These are phyloP conservation scores for Hirsutella thompsonii DNA, from an alignment of 2,329 filamentous ascomycete species.

Conservation along the genomic window DNA sequence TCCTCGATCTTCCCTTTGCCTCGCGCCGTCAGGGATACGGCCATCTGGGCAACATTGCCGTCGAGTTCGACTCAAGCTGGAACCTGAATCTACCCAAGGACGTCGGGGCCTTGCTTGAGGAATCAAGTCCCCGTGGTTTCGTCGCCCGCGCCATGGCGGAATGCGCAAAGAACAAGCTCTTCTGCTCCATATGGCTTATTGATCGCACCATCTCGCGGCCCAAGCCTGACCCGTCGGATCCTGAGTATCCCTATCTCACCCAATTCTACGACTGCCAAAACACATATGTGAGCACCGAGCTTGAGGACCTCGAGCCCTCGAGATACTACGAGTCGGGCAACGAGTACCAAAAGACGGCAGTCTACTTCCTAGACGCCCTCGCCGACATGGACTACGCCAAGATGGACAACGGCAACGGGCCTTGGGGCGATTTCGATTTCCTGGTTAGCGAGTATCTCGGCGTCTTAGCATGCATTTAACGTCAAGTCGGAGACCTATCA, in stretches of 20 bases:
- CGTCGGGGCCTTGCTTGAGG: neutral
- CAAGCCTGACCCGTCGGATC: neutral
- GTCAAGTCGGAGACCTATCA: neutral
- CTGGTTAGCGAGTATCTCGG: neutral
- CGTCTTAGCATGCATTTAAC: neutral
- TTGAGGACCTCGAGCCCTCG: neutral
- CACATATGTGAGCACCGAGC: neutral
- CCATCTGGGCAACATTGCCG: neutral
- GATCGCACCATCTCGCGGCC: neutral
- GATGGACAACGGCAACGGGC: neutral
- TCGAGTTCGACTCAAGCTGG: conserved; percentile 1
- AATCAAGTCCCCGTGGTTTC: neutral
- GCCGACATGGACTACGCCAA: neutral
- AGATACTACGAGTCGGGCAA: neutral
- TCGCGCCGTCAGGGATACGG: neutral
- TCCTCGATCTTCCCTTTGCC: conserved; percentile 1
- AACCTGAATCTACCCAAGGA: conserved; percentile 1
- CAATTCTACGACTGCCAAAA: neutral
- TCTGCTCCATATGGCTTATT: conserved; percentile 1
- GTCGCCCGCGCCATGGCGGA: conserved; percentile 1
- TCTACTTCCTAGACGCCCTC: neutral
- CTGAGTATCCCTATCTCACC: neutral
- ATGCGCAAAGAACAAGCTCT: neutral
- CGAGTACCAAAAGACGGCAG: neutral
- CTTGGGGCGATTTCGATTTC: neutral